Evolutionary conservation across 2,329 filamentous ascomycete genomes (phyloP), one percentile per base, ranked within the genome.

Genomic region (Thermoascus crustaceus): DNA sequence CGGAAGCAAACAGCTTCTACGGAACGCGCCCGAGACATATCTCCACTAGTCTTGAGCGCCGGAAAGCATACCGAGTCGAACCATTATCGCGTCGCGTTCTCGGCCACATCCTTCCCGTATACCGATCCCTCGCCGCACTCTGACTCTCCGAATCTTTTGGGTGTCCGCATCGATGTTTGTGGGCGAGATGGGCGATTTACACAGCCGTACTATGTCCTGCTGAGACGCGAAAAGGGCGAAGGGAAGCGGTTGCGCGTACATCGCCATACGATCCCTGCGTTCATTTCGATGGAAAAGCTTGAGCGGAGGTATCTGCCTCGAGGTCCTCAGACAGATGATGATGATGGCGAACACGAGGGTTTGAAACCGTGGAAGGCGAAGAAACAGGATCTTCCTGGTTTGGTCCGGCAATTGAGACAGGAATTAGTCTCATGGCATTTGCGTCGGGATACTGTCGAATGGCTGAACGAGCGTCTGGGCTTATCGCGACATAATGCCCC

Each of bases 101-200:
- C 63, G 4, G 53, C 60, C 7, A 69, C 65, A 1, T 51, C 62
- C 2, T 69, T 69, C 38, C 64, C 64, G 4, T 69, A 67, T 45
- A 58, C 53, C 33, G 65, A 69, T 34, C 66, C 66, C 2, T 58
- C 58, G 0, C 60, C 64, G 2, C 50, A 47, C 14, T 18, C 38
- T 1, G 45, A 50, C 5, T 36, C 44, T 3, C 44, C 47, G 11
- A 54, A 55, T 23, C 46, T 68, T 1, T 45, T 68, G 3, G 65
- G 65, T 2, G 42, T 68, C 7, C 53, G 64, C 8, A 57, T 68
- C 14, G 65, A 68, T 25, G 43, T 67, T 13, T 63, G 58, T 42
- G 39, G 48, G 13, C 55, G 61, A 1, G 52, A 52, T 22, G 65
- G 65, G 3, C 50, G 45, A 3, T 67, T 64, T 40, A 44, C 50